These are phyloP conservation scores for Penicillium subrubescens DNA, from an alignment of 495 filamentous ascomycete genomes.

Conservation along the genomic window DNA sequence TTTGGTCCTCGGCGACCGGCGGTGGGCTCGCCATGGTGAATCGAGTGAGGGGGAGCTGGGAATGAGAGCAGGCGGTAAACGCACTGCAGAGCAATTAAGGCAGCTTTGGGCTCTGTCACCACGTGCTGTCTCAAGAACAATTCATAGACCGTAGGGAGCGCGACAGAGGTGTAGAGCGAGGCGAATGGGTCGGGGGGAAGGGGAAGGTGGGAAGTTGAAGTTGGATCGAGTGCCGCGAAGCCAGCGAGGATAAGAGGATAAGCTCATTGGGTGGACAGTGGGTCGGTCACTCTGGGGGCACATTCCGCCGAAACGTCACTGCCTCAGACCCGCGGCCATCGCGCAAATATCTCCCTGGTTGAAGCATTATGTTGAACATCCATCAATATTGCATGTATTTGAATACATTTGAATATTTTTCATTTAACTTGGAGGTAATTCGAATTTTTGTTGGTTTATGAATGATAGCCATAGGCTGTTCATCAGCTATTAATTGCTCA, in stretches of 20 bases:
- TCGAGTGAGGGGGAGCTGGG: constrained; percentile 26
- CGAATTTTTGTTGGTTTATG: no score
- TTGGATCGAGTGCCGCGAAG: constrained; percentile 9
- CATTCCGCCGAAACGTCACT: constrained; percentile 28
- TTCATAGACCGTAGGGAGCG: constrained; percentile 12
- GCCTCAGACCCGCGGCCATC: background rate
- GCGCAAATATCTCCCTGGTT: background rate
- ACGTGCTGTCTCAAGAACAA: constrained; percentile 8
- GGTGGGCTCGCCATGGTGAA: constrained; percentile 60
- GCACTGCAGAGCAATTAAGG: constrained; percentile 26
- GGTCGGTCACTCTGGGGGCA: constrained; percentile 9
- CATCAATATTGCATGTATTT: no score
- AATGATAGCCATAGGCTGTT: no score
- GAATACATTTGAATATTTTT: no score
- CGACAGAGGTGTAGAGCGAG: background rate
- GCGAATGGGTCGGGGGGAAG: background rate
- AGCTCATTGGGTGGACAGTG: constrained; percentile 19
- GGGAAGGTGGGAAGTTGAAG: constrained; percentile 11
- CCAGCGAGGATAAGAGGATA: constrained; percentile 13
- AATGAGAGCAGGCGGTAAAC: constrained; percentile 36
- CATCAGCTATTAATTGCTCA: no score
- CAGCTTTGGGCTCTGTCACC: constrained; percentile 1
- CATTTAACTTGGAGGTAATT: no score
- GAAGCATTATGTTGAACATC: no score
- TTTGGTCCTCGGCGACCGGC: constrained; percentile 83